Base-by-base conservation (phyloP, 345 rosid species). In the Aquilaria sinensis region DNA sequence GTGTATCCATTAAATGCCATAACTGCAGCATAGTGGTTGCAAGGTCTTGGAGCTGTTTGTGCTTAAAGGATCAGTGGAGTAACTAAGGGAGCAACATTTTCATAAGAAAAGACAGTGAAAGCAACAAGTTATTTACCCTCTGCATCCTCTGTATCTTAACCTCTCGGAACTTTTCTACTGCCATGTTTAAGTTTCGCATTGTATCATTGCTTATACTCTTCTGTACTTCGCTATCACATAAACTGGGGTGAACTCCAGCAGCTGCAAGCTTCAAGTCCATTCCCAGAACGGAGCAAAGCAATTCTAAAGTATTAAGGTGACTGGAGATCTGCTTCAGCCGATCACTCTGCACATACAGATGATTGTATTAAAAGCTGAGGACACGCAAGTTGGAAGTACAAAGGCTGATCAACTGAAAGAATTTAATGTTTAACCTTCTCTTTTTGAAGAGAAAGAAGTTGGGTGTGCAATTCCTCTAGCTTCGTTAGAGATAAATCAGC, bases 1-100 rank as follows among this genome's bases (percentile, higher is more conserved):
- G 99, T 58, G 98, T 95, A 62, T 95, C 99, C 99, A 95, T 91
- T 86, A 91, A 74, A 74, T 91, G 80, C 98, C 99, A 95, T 61
- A 95, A 82, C 80, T 87, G 94, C 78, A 95, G 72, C 92, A 95
- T 84, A 54, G 92, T 77, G 46, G 92, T 81, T 61, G 96, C 97
- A 59, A 89, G 90, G 75, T 95, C 99, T 91, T 95, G 99, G 55
- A 95, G 96, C 99, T 95, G 81, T 70, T 65, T 71, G 51, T 30
- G 41, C 12, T 62, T 12, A 63, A 69, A 56, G 16, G 12, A 62
- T 77, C 51, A 63, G 15, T 33, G 31, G 23, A 16, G 49, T 57
- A 46, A 59, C 50, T 15, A 47, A 46, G 32, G 47, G 55, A 68
- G 52, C 30, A 33, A 23, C 47, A 55, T 51, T 10, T 67, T 37